Evolutionary conservation across 2,329 filamentous ascomycete genomes (phyloP), one percentile per base, ranked within the genome.

Genomic region (Xylaria digitata): DNA sequence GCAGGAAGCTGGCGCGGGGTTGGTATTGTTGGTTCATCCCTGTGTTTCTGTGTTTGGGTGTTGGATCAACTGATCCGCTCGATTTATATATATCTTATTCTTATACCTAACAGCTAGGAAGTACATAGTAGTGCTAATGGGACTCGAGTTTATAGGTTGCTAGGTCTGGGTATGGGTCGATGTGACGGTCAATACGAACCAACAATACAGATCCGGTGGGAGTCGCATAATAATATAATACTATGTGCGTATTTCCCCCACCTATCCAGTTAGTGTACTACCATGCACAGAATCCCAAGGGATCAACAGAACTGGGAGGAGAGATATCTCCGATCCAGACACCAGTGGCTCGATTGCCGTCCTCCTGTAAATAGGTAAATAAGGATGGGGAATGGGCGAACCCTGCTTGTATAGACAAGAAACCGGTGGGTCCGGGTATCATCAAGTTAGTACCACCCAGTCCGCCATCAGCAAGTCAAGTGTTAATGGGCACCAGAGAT

Each of bases 281-380:
- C 13, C 23, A 17, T 52, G 2, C 49, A 50, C 42, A 2, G 21
- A 43, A 46, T 50, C 49, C 49, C 17, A 63, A 55, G 42, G 15
- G 54, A 60, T 63, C 64, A 46, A 42, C 48, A 23, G 49, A 40
- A 30, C 55, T 23, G 13, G 61, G 65, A 55, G 56, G 61, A 63
- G 32, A 37, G 37, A 48, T 54, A 65, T 46, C 65, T 65, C 65
- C 65, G 65, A 61, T 48, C 65, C 34, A 50, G n/a, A 60, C 37
- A 49, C 49, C 43, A 67, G 43, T 67, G 55, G 61, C 62, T 61
- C 62, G 58, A 68, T 68, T 68, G 62, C 58, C 66, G 52, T 62
- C 65, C 57, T 30, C 40, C 52, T 49, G 34, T 17, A 9, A 32
- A 37, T 37, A 34, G 32, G 32, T 34, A 37, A 43, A 55, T 37